Base-by-base conservation (phyloP, 108 stramenopile species). In the Pseudonitzschia multistriata region DNA sequence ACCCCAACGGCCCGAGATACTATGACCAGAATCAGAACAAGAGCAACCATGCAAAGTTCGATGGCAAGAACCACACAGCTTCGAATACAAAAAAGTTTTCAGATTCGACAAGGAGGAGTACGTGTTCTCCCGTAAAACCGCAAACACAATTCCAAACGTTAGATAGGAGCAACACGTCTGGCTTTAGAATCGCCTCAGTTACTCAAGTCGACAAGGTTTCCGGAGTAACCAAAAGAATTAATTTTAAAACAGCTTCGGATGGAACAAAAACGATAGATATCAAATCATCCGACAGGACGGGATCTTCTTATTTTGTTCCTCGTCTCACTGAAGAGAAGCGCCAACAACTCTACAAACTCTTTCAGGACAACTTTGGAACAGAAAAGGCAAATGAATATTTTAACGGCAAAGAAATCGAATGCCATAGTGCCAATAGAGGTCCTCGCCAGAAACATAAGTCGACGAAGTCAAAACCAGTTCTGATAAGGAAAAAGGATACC, bases 1-100 rank as follows among this genome's bases (percentile, higher is more conserved):
- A 55, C n/a, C 54, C 54, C 11, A 55, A 55, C 24, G 54, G 54
- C 13, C 54, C 54, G 3, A 28, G 3, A 55, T 55, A 55, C 30
- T 27, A 55, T 55, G 54, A 55, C 27, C 54, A 55, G 27, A 55
- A 27, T 8, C 6, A 21, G 54, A 55, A 55, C 11, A 22, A 24
- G n/a, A 55, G 27, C 27, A 5, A 4, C 13, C 27, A 55, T n/a
- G 30, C 22, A 24, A 27, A 55, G 22, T 25, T 25, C 29, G 27
- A 55, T 55, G 54, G 13, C 27, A n/a, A 55, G 27, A 55, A 55
- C 30, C 3, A n/a, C 30, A 30, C 14, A 11, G 27, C 29, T 55
- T 30, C 0, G 27, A 53, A 53, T 11, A 22, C 1, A 8, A 53
- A 53, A 25, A 27, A 27, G 21, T 17, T 8, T 27, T 10, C 37